Evolutionary conservation across 163 green algal genomes (phyloP).

Genomic region (Coccomyxa subellipsoidea): DNA sequence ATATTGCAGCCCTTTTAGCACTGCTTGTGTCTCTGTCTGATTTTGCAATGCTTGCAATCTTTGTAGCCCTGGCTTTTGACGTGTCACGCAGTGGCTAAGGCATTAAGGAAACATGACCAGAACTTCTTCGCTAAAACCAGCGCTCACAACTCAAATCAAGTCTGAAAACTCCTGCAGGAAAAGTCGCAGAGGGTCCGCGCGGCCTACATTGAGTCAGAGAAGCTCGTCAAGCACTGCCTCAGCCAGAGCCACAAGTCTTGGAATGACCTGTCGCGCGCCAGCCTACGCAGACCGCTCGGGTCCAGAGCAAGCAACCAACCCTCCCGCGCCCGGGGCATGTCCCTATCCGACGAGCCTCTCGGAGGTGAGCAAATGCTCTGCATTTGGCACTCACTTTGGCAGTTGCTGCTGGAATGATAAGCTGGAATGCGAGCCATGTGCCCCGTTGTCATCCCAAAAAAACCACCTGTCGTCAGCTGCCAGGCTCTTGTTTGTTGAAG

Average conservation of each 20-base stretch:
- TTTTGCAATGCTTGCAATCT: no score
- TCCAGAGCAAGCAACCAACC: background rate
- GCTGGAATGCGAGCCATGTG: no score
- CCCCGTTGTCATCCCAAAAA: no score
- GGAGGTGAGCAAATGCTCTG: background rate
- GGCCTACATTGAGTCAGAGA: background rate
- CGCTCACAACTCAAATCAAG: no score
- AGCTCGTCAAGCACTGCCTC: conserved; percentile 8
- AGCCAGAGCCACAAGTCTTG: background rate
- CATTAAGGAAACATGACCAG: no score
- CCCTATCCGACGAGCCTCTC: background rate
- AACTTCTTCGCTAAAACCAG: background rate
- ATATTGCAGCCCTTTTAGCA: background rate
- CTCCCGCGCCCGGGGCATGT: background rate
- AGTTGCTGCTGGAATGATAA: no score
- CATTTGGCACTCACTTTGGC: no score
- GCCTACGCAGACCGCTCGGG: background rate
- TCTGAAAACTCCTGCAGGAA: background rate
- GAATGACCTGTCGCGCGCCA: background rate
- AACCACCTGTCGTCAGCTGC: no score
- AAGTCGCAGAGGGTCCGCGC: conserved; percentile 1
- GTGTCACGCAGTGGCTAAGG: no score
- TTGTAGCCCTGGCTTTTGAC: no score
- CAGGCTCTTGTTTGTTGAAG: no score
- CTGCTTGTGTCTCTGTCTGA: no score